Percentiles rank a stretch among this genome's conserved stretches.
These are phyloP conservation scores for Globisporangium orthogonon DNA, from an alignment of 352 stramenopile species.

Conservation along the genomic window DNA sequence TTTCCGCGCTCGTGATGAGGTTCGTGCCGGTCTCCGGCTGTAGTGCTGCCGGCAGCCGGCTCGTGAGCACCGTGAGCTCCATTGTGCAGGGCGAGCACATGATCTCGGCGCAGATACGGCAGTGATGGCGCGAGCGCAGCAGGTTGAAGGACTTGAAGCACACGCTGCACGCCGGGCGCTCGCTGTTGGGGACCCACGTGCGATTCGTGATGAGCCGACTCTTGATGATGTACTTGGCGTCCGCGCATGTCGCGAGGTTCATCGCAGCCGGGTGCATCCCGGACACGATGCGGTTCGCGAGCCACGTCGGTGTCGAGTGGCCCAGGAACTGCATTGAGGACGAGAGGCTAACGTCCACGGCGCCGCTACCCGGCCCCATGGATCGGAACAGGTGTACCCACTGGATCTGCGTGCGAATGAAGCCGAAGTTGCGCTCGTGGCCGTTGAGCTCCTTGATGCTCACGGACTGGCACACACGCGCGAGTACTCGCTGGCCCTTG, in stretches of 20 bases:
- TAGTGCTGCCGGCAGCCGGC: constrained; percentile 42
- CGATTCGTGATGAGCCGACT: constrained; percentile 55
- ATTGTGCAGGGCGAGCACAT: constrained; percentile 70
- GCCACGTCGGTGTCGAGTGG: constrained; percentile 49
- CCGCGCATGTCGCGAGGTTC: constrained; percentile 37
- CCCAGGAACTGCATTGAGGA: constrained; percentile 18
- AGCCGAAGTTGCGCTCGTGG: constrained; percentile 54
- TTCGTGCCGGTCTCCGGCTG: constrained; percentile 45
- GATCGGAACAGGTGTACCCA: constrained; percentile 58
- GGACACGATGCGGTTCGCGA: constrained; percentile 54
- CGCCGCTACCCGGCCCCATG: constrained; percentile 40
- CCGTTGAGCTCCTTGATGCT: constrained; percentile 39
- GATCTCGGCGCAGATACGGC: constrained; percentile 76
- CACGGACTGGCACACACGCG: constrained; percentile 52
- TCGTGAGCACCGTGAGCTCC: constrained; percentile 51
- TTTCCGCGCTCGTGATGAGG: constrained; percentile 60
- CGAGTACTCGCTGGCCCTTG: constrained; percentile 53
- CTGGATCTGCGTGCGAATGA: constrained; percentile 42
- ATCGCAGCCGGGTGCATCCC: constrained; percentile 31
- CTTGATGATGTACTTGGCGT: constrained; percentile 63
- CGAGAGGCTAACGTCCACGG: constrained; percentile 26
- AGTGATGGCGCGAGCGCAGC: constrained; percentile 72
- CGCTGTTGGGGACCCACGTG: constrained; percentile 61
- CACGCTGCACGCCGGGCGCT: constrained; percentile 62
- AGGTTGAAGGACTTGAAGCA: constrained; percentile 78